Evolutionary conservation across 345 rosid species (phyloP), one percentile per base, ranked within the genome.

Genomic region (Mercurialis annua): DNA sequence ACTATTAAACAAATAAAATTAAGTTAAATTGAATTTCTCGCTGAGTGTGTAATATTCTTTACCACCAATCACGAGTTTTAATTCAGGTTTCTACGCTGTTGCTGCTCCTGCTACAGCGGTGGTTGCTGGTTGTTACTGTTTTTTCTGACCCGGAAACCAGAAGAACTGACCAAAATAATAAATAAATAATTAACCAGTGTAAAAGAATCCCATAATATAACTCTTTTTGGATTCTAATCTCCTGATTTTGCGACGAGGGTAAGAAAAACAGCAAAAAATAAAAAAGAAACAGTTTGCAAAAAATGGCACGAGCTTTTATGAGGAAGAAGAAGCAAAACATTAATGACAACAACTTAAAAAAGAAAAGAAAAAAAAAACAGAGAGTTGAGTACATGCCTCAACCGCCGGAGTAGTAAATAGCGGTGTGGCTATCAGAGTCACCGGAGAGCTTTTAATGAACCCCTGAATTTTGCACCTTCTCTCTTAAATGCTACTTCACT

Each of bases 31-130:
- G 21, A 26, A 26, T 33, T 36, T 56, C 42, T 75, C 48, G 51
- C 62, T 30, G 52, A 16, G 65, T 34, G 51, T 67, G 69, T 14
- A 44, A 67, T 67, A 72, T 73, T 74, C 68, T 77, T 68, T 61
- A 77, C 82, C 82, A 75, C 76, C 77, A 75, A 75, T 82, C 78
- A 80, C 75, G 78, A 80, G 75, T 73, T 75, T 62, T 44, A 65
- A 67, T 74, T 79, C 81, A 58, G 48, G 26, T n/a, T 30, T 63
- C 73, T 63, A 69, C 65, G 73, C 29, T 56, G 61, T 14, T 69
- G 67, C 73, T 69, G 43, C 20, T 36, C n/a, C n/a, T n/a, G n/a
- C n/a, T n/a, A n/a, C n/a, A n/a, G n/a, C n/a, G 44, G n/a, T 54
- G 15, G 29, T 24, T 4, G 27, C 64, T 43, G 51, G 34, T 42